Percentiles rank a stretch among this genome's conserved stretches.
phyloP scores from a whole-genome alignment of 768 basidiomycete species.

The Psilocybe subaeruginosa region DNA sequence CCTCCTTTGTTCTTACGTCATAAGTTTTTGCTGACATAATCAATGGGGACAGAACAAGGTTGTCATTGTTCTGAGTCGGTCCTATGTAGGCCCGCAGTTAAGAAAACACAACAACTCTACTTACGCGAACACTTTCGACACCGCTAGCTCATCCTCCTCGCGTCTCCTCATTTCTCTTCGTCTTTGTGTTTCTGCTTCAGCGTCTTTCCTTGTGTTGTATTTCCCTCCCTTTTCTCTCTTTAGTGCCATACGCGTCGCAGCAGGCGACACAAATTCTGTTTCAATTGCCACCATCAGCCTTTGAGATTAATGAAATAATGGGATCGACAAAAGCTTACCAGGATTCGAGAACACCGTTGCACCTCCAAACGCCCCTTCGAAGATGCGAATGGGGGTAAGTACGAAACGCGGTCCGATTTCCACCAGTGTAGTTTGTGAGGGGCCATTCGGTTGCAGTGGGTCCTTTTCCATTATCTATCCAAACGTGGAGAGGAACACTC shows the following conservation, averaged over 20 bases:
- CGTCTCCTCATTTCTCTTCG: conserved; percentile 67
- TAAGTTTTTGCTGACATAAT: conserved; percentile 12
- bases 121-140: conserved; percentile 90
- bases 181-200: conserved; percentile 63
- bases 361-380: conserved; percentile 96
- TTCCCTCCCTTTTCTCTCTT: conserved; percentile 77
- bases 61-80: conserved; percentile 16
- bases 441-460: conserved; percentile 83
- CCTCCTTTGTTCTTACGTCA: conserved; percentile 26
- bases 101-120: conserved; percentile 16
- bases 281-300: neutral
- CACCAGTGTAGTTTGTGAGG: conserved; percentile 84
- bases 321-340: conserved; percentile 49
- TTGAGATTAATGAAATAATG: conserved; percentile 17
- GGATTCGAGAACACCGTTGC: conserved; percentile 96
- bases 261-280: conserved; percentile 90
- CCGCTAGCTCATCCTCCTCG: conserved; percentile 79
- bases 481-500: neutral
- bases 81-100: conserved; percentile 1
- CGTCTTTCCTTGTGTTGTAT: conserved; percentile 83
- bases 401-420: conserved; percentile 99
- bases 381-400: conserved; percentile 95
- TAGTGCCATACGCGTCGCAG: conserved; percentile 70
- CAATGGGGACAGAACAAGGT: conserved; percentile 11
- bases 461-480: conserved; percentile 91